Conservation (phyloP, 2,329 filamentous ascomycete genomes). For the Arthrobotrys pseudoclavata region DNA sequence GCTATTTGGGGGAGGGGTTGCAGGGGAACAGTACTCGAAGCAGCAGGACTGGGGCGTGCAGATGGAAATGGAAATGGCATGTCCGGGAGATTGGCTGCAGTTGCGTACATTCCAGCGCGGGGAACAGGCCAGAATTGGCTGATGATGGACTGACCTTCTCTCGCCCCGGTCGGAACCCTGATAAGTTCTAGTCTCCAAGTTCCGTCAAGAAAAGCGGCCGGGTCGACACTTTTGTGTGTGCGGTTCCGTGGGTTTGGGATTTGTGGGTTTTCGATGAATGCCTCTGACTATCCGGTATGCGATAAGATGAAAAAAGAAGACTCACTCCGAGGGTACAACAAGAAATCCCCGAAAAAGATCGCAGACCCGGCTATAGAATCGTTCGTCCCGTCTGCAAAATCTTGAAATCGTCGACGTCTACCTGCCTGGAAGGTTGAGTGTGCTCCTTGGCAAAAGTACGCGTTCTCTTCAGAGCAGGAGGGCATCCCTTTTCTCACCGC, state of each 20-base stretch:
- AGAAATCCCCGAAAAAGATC: constrained; percentile 4
- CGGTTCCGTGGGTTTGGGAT: constrained; percentile 9
- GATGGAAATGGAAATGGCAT: constrained; percentile 18
- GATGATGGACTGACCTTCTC: constrained; percentile 52
- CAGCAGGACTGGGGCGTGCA: constrained; percentile 15
- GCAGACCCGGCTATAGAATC: not conserved
- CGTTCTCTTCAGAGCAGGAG: constrained; percentile 18
- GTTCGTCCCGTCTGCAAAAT: constrained; percentile 10
- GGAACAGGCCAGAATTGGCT: constrained; percentile 55
- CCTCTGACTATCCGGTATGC: not conserved
- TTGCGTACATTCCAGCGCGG: constrained; percentile 16
- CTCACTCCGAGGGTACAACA: not conserved
- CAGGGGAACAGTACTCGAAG: constrained; percentile 19
- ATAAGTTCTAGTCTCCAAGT: constrained; percentile 2
- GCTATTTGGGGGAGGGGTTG: constrained; percentile 24
- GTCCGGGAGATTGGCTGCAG: constrained; percentile 49
- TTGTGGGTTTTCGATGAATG: not conserved
- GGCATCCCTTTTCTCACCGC: constrained; percentile 31
- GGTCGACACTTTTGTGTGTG: constrained; percentile 16
- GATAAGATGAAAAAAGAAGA: not conserved
- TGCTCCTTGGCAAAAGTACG: constrained; percentile 38
- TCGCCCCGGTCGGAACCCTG: constrained; percentile 17
- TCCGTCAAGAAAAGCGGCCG: constrained; percentile 10
- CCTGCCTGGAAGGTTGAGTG: constrained; percentile 10
- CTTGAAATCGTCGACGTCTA: constrained; percentile 2